Evolutionary conservation across 768 basidiomycete species (phyloP), one percentile per base, ranked within the genome.

Genomic region (Termitomyces sp.): DNA sequence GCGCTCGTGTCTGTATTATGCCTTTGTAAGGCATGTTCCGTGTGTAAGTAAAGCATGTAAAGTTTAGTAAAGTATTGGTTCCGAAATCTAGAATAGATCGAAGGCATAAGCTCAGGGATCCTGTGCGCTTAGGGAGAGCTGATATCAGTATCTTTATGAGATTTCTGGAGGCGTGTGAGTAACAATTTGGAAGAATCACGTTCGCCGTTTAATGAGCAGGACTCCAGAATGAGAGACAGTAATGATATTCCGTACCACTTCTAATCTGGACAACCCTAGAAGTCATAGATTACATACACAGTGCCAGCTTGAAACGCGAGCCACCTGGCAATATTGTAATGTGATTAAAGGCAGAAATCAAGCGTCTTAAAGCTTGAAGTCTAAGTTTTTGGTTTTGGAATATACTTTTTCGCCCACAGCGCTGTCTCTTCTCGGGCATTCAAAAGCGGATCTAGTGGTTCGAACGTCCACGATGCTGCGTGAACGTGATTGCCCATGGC

Each of bases 371-470:
- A n/a, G 32, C 49, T 20, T 54, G 17, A 45, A 15, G 43, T 42
- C 45, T 50, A 59, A 43, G 14, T 53, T 50, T 40, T 34, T 34
- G 45, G 52, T 34, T 57, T 70, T 29, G 83, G 80, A 59, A 93
- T 80, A 71, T 88, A 78, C 48, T 77, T 74, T 68, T 79, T 78
- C 25, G 87, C 83, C 92, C 93, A 96, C 5, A 60, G 64, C 0
- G 83, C 82, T 2, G 92, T 94, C 46, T 82, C 83, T 47, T 74
- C 72, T 3, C 79, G 85, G 43, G 90, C 83, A 66, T 96, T 96
- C 59, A 94, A 76, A 48, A 88, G 67, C 0, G 88, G 84, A 66
- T 96, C 86, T 25, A 96, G 71, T 1, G 75, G 71, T 32, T 79
- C 77, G 11, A 96, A 79, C 36, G 70, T 74, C 87, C 89, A 90